Evolutionary conservation across 345 rosid species (phyloP), one percentile per base, ranked within the genome.

Genomic region (Gossypium herbaceum): DNA sequence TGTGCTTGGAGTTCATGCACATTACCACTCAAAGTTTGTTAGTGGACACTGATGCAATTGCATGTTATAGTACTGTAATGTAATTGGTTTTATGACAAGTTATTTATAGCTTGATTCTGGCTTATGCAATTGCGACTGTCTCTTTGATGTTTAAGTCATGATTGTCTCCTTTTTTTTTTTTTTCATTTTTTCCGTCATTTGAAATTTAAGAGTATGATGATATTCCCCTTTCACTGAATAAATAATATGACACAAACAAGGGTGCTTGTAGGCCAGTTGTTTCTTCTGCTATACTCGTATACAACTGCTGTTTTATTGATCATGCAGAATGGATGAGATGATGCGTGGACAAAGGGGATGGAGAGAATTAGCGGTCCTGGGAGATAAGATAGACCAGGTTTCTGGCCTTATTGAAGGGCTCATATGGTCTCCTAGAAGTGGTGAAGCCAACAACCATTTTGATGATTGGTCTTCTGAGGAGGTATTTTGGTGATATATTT

Each of bases 321-420:
- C 55, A 19, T 84, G 73, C 79, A 90, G 92, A 85, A 92, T 92
- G 97, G 95, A 92, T 83, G 92, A 90, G 81, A 90, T 92, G 97
- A 92, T 55, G 59, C 11, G 59, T 55, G 97, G 95, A 68, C 97
- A 92, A 67, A 82, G 95, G 78, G 92, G 97, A 39, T 90, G 97
- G 97, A 84, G 95, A 27, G 97, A 92, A 80, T 81, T 92, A n/a
- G 55, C 55, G n/a, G 55, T 51, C 8, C 55, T 51, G 55, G 55
- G 55, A 51, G 55, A 51, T 51, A 51, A 51, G 55, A 51, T 51
- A 4, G 55, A 51, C 55, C 55, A 51, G 55, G 55, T 51, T 51
- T 51, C 55, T 51, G 55, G 55, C 19, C n/a, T 51, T 51, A 51
- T 51, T 51, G 55, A 51, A 51, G 55, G n/a, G 7, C 15, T 51